Conservation (phyloP, 106 monocot genomes). For the Platanthera guangdongensis region DNA sequence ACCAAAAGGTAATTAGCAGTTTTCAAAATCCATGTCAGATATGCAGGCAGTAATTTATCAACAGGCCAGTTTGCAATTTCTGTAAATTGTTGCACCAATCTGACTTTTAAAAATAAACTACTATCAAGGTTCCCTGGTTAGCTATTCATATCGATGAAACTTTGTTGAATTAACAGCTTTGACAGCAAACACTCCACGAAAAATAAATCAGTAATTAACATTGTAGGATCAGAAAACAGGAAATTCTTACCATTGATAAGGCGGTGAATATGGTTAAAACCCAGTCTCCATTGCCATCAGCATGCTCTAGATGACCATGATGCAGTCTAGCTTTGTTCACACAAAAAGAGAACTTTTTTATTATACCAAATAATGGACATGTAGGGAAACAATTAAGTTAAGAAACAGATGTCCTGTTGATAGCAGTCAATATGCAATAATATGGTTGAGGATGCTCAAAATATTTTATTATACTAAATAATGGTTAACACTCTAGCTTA, state of each 20-base stretch:
- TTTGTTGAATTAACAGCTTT: not conserved
- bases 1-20: not conserved
- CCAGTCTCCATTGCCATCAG: constrained; percentile 99
- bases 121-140: not conserved
- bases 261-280: constrained; percentile 95
- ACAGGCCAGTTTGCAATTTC: not conserved
- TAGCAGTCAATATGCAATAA: not conserved
- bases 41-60: not conserved
- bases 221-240: not conserved
- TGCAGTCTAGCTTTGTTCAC: constrained; percentile 59
- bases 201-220: not conserved
- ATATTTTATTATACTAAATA: too few relatives aligned
- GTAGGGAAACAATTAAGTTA: not conserved
- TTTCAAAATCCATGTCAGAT: not conserved
- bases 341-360: constrained; percentile 4
- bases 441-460: too few relatives aligned
- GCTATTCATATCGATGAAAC: not conserved
- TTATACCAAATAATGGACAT: not conserved
- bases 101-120: not conserved
- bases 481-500: not conserved
- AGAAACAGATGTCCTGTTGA: not conserved
- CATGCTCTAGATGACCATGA: constrained; percentile 80
- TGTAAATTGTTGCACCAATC: not conserved
- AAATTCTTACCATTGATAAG: constrained; percentile 60
- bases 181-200: not conserved